phyloP scores from a whole-genome alignment of 2,329 filamentous ascomycete species.

The Dothistroma septosporum region DNA sequence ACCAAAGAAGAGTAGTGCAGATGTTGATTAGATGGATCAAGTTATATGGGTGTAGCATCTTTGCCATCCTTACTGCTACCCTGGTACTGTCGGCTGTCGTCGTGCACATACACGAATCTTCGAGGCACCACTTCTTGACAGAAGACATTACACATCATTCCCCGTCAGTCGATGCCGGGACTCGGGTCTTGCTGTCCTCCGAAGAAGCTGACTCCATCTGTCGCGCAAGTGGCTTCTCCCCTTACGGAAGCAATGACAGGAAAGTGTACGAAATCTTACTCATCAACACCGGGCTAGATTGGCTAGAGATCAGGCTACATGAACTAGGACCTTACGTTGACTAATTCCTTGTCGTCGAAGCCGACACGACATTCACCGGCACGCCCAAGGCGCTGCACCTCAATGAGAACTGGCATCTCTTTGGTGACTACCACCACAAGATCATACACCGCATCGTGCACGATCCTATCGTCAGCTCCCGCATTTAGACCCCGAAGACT shows the following conservation, averaged over 20 bases:
- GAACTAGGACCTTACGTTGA: conserved; percentile 57
- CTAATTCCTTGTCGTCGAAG: conserved; percentile 63
- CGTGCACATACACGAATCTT: neutral
- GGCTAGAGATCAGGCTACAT: conserved; percentile 60
- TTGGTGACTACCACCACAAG: conserved; percentile 54
- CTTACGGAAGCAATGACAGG: neutral
- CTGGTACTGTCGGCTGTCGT: neutral
- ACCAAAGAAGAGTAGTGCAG: neutral
- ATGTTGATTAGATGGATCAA: neutral
- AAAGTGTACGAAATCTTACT: conserved; percentile 61
- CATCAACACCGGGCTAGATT: conserved; percentile 61
- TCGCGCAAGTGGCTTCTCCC: too few relatives aligned
- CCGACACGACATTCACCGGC: conserved; percentile 55
- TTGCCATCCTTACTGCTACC: neutral
- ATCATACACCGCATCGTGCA: conserved; percentile 58
- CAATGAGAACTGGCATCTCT: conserved; percentile 48
- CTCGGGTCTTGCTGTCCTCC: neutral
- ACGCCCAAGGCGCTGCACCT: conserved; percentile 53
- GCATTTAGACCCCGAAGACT: conserved; percentile 50
- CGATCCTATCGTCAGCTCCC: conserved; percentile 38
- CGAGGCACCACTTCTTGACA: neutral
- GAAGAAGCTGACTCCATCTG: neutral
- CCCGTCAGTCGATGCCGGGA: neutral
- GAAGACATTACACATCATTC: neutral
- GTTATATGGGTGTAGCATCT: neutral